Percentiles rank a stretch among this genome's conserved stretches.
These are phyloP conservation scores for Aspergillus brasiliensis DNA, from an alignment of 2,329 filamentous ascomycete genomes.

Conservation along the genomic window DNA sequence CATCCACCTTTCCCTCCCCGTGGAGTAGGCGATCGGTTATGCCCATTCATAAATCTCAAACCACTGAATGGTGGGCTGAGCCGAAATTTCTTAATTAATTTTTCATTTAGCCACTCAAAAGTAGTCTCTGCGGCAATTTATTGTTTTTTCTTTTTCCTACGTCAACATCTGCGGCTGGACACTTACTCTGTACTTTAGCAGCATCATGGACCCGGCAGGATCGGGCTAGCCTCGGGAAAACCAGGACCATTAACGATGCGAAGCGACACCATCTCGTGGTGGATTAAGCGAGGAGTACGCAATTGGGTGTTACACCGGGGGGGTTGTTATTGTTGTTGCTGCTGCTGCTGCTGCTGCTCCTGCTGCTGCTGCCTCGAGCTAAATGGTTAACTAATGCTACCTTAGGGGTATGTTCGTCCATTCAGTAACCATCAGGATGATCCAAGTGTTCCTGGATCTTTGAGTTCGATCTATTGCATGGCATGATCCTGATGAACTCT, in stretches of 20 bases:
- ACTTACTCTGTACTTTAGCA: too few relatives aligned
- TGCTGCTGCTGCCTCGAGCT: background rate
- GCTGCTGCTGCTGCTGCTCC: too few relatives aligned
- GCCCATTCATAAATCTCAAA: background rate
- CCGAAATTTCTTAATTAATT: background rate
- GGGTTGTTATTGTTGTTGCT: too few relatives aligned
- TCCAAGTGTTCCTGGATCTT: background rate
- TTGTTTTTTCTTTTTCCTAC: background rate
- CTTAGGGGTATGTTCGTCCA: background rate
- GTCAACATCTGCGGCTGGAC: background rate
- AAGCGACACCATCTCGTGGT: background rate
- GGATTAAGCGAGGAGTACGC: background rate
- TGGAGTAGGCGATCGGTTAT: constrained; percentile 1
- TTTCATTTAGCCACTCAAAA: background rate
- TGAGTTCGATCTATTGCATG: background rate
- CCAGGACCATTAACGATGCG: background rate
- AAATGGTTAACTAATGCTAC: background rate
- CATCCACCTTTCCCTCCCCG: background rate
- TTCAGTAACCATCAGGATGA: background rate
- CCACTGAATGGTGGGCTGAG: background rate
- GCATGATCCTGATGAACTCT: background rate
- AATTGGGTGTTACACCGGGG: background rate
- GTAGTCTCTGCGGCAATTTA: background rate
- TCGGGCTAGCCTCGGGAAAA: background rate
- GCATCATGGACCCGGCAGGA: background rate